Percentiles rank a stretch among this genome's conserved stretches.
Conservation (phyloP, 2,329 filamentous ascomycete genomes). For the Botrytis sinoallii region DNA sequence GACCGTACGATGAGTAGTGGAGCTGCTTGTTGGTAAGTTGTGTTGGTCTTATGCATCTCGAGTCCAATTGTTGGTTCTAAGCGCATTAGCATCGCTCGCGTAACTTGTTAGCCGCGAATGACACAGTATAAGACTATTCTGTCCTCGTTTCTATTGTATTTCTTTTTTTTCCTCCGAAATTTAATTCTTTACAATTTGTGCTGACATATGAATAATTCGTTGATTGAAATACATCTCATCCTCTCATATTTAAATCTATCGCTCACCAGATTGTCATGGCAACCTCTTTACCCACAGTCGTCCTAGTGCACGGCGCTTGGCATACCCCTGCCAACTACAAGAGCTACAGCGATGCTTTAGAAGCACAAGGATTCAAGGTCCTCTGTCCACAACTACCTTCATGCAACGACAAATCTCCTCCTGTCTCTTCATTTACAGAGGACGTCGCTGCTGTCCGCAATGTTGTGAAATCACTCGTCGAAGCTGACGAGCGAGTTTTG, state of each 20-base stretch:
- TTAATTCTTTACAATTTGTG: fast-evolving
- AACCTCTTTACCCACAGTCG: not conserved
- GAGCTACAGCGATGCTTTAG: not conserved
- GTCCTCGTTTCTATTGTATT: too few relatives aligned
- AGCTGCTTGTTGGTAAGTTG: too few relatives aligned
- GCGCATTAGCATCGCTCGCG: not conserved
- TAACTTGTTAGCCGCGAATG: not conserved
- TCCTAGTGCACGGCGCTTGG: not conserved
- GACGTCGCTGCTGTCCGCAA: not conserved
- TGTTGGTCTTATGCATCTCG: too few relatives aligned
- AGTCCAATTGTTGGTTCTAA: not conserved
- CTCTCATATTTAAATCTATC: not conserved
- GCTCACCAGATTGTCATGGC: not conserved
- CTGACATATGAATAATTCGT: not conserved
- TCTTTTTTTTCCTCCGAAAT: not conserved
- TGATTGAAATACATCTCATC: not conserved
- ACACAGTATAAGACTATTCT: not conserved
- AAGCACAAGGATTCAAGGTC: not conserved
- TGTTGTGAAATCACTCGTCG: not conserved
- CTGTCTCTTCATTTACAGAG: not conserved
- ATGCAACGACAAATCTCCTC: not conserved
- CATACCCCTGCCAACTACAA: not conserved
- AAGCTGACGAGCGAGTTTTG: not conserved
- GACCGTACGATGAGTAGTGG: too few relatives aligned
- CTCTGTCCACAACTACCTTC: not conserved